Conservation (phyloP, 2,329 filamentous ascomycete genomes). For the Pseudogymnoascus sp. region DNA sequence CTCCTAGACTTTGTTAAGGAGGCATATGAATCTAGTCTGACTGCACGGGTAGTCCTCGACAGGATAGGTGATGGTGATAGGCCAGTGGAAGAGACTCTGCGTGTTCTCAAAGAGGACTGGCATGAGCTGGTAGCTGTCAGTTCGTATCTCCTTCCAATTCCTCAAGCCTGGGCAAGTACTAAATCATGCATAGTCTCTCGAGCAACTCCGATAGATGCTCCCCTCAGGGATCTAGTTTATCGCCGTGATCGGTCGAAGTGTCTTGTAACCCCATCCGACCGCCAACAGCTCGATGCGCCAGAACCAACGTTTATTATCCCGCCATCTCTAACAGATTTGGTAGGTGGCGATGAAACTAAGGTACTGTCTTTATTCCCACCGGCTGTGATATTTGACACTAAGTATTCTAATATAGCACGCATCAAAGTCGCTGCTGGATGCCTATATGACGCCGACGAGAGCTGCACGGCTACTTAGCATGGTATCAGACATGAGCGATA, state of each 20-base stretch:
- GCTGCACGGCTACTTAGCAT: neutral
- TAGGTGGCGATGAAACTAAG: neutral
- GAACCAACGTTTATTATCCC: neutral
- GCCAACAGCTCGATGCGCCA: neutral
- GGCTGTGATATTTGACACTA: neutral
- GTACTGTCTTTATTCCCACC: neutral
- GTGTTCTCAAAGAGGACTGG: neutral
- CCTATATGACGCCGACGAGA: neutral
- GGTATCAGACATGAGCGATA: neutral
- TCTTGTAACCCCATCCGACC: neutral
- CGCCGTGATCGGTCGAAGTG: neutral
- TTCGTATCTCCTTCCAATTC: neutral
- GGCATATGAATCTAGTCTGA: neutral
- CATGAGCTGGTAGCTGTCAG: neutral
- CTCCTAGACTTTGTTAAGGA: neutral
- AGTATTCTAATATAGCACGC: neutral
- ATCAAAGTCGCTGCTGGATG: neutral
- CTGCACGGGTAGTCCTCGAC: neutral
- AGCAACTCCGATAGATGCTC: neutral
- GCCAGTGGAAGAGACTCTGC: neutral
- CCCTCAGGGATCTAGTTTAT: neutral
- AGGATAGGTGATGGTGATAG: neutral
- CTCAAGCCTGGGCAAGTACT: neutral
- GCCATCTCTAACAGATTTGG: neutral
- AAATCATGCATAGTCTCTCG: neutral